These are phyloP conservation scores for Bretschneidera sinensis DNA, from an alignment of 345 rosid species.

Conservation along the genomic window DNA sequence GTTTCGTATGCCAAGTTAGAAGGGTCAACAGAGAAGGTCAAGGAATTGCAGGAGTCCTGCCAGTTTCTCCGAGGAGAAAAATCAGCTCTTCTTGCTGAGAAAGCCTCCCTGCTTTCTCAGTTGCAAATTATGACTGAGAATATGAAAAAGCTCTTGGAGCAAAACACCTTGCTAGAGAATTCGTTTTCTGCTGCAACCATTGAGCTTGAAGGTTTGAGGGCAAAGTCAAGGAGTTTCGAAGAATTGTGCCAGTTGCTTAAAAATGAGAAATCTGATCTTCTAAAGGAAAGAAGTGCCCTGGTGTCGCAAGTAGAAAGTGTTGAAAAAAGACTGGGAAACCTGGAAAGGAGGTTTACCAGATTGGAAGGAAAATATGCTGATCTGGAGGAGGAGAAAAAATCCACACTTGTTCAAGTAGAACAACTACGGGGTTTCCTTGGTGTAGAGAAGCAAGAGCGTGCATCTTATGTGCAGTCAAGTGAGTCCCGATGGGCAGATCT, in stretches of 20 bases:
- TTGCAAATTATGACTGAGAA: conserved; percentile 65
- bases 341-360: conserved; percentile 61
- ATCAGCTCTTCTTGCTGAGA: conserved; percentile 57
- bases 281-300: conserved; percentile 47
- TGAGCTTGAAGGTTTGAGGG: conserved; percentile 71
- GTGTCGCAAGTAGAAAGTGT: conserved; percentile 54
- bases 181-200: conserved; percentile 61
- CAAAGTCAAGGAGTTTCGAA: conserved; percentile 64
- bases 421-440: conserved; percentile 54
- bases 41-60: conserved; percentile 53
- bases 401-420: conserved; percentile 54
- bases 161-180: conserved; percentile 47
- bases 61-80: conserved; percentile 70
- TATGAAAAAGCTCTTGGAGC: conserved; percentile 67
- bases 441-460: conserved; percentile 56
- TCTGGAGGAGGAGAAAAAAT: conserved; percentile 64
- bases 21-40: conserved; percentile 53
- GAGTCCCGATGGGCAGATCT: conserved; percentile 62
- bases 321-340: conserved; percentile 50
- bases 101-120: conserved; percentile 71
- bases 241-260: conserved; percentile 65
- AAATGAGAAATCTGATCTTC: conserved; percentile 63
- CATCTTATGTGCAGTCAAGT: conserved; percentile 44
- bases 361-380: conserved; percentile 57
- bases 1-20: conserved; percentile 72